Base-by-base conservation (phyloP, 1,284 basidiomycete genomes). In the Sanghuangporus weigelae region DNA sequence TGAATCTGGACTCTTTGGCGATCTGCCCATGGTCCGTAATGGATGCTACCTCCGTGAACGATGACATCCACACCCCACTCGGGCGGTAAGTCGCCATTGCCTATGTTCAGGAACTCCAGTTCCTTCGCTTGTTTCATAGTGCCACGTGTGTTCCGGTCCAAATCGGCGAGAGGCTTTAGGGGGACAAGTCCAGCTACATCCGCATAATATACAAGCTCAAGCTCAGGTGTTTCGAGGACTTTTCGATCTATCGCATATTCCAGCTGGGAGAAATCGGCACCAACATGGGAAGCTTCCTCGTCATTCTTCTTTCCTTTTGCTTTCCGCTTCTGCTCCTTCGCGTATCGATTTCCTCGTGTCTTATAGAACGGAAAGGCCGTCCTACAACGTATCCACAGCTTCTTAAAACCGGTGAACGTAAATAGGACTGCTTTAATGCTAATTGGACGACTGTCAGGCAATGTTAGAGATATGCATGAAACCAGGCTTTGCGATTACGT, bases 1-100 rank as follows among this genome's bases (percentile, higher is more conserved):
- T 96, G 93, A 26, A 97, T 75, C 60, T 92, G 84, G 16, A 79
- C 84, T 54, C 93, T 81, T 74, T 96, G 95, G 35, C 94, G 82
- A 75, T 98, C 95, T 21, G 93, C 87, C 95, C 95, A 98, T 3
- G 95, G 95, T 0, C 95, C 95, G 71, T 97, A 97, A 39, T 86
- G 84, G 49, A 96, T 69, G 36, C 80, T 75, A 0, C 92, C 95
- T 16, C 87, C 86, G 65, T 85, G 80, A 10, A 96, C 77, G 19
- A 86, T 81, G n/a, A 97, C 68, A 69, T 97, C 92, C 38, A 96
- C 77, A 3, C 94, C 93, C 89, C 94, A 97, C 71, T 97, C 93
- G 11, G 95, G 95, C n/a, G 90, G 81, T 19, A 87, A 73, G 69
- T 92, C 94, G 1, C 92, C 89, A 70, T 96, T 96, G 1, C 92